These are phyloP conservation scores for Melaleuca quinquenervia DNA, from an alignment of 345 rosid genomes.

Conservation along the genomic window DNA sequence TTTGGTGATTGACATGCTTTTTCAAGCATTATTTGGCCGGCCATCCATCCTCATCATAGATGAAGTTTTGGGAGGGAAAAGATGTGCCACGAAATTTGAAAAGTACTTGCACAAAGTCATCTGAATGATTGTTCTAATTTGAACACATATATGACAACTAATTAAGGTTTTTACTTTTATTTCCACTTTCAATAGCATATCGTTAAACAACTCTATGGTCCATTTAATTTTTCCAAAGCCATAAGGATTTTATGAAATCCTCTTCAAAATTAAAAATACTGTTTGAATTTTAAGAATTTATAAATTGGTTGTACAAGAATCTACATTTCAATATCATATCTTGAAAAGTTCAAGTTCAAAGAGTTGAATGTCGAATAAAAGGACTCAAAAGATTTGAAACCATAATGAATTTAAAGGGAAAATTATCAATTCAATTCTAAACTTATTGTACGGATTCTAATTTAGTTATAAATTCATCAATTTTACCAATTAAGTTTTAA, in stretches of 20 bases:
- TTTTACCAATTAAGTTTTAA: not conserved
- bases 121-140: not conserved
- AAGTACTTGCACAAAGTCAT: not conserved
- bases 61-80: not conserved
- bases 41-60: not conserved
- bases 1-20: not conserved
- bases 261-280: not conserved
- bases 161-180: not conserved
- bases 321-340: not conserved
- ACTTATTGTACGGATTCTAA: fast-evolving
- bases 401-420: not conserved
- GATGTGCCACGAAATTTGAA: not conserved
- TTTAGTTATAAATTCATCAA: not conserved
- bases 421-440: not conserved
- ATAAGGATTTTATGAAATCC: not conserved
- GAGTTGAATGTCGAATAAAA: not conserved
- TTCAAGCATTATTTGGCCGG: not conserved
- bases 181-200: not conserved
- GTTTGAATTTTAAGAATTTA: not conserved
- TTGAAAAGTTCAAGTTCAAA: not conserved
- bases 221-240: not conserved
- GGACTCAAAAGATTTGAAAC: not conserved
- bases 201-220: not conserved
- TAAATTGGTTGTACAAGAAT: not conserved
- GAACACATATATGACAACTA: not conserved